Evolutionary conservation across 495 filamentous ascomycete species (phyloP).

Genomic region (Neurospora sp.): DNA sequence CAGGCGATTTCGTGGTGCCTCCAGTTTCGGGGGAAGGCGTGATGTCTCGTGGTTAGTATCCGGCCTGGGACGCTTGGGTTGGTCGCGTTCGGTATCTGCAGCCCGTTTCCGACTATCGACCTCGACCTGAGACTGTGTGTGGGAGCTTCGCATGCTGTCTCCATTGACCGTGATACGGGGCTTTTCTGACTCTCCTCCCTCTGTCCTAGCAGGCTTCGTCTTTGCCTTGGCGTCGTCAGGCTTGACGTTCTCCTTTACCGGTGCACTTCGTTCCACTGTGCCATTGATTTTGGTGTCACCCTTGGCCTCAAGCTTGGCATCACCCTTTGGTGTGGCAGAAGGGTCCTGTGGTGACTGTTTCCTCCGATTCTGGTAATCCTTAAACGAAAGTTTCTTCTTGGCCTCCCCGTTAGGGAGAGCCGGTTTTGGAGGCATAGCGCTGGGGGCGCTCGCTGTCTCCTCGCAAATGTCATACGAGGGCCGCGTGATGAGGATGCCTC

Average conservation of each 20-base stretch:
- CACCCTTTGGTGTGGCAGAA: slow-evolving; percentile 5
- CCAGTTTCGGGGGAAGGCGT: slow-evolving; percentile 16
- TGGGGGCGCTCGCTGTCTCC: slow-evolving; percentile 20
- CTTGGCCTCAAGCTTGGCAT: slow-evolving; percentile 11
- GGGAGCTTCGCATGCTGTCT: slow-evolving; percentile 16
- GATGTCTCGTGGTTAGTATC: slow-evolving; percentile 20
- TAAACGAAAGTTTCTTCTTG: slow-evolving; percentile 38
- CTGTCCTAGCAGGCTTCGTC: slow-evolving; percentile 18
- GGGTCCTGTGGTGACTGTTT: slow-evolving; percentile 12
- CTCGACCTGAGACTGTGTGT: slow-evolving; percentile 15
- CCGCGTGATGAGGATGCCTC: slow-evolving; percentile 35
- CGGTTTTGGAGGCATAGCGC: slow-evolving; percentile 14
- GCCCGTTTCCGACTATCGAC: slow-evolving; percentile 28
- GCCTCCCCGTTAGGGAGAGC: slow-evolving; percentile 23
- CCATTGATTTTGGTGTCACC: slow-evolving; percentile 1
- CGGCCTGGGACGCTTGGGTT: slow-evolving; percentile 28
- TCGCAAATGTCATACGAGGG: slow-evolving; percentile 33
- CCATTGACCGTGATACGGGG: slow-evolving; percentile 16
- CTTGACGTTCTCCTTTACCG: slow-evolving; percentile 8
- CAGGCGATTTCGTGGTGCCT: slow-evolving; percentile 13
- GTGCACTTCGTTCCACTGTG: neutral
- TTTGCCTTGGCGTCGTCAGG: slow-evolving; percentile 9
- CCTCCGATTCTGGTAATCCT: slow-evolving; percentile 37
- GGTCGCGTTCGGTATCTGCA: slow-evolving; percentile 25
- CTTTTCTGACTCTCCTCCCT: slow-evolving; percentile 14